Conservation (phyloP, 1,139 yeast species). For the Geotrichum aggregatum region DNA sequence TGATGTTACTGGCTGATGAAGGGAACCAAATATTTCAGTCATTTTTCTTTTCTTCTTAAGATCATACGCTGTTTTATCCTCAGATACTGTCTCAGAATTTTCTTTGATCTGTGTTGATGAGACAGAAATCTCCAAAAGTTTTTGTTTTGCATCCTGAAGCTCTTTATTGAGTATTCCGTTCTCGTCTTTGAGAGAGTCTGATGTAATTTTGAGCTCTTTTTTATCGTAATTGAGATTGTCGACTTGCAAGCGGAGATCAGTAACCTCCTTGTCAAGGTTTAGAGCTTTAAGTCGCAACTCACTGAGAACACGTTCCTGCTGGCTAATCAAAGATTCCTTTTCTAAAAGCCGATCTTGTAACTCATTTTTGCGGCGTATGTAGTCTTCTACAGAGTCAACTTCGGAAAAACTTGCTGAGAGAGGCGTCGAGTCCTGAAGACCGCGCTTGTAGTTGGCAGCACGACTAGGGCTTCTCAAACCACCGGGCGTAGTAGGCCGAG, state of each 20-base stretch:
- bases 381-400: slow-evolving; percentile 29
- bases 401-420: not conserved
- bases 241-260: slow-evolving; percentile 28
- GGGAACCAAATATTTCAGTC: slow-evolving; percentile 23
- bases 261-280: slow-evolving; percentile 13
- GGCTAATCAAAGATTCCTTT: slow-evolving; percentile 32
- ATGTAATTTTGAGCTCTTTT: slow-evolving; percentile 34
- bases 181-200: slow-evolving; percentile 32
- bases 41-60: slow-evolving; percentile 23
- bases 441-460: slow-evolving; percentile 5
- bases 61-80: slow-evolving; percentile 7
- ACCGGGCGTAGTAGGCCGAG: slow-evolving; percentile 21
- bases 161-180: slow-evolving; percentile 31
- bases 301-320: slow-evolving; percentile 25
- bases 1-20: slow-evolving; percentile 7
- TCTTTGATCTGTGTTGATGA: slow-evolving; percentile 1
- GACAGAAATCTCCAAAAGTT: slow-evolving; percentile 6
- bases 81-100: not conserved
- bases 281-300: slow-evolving; percentile 11
- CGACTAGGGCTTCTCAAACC: not conserved
- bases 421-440: slow-evolving; percentile 4
- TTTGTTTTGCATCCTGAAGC: slow-evolving; percentile 25
- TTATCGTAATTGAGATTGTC: slow-evolving; percentile 35
- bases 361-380: slow-evolving; percentile 36
- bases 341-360: slow-evolving; percentile 37